A percentile compares a stretch with the other conserved stretches of the same genome.
phyloP scores from a whole-genome alignment of 208 protist genomes.

The Crithidia bombi region DNA sequence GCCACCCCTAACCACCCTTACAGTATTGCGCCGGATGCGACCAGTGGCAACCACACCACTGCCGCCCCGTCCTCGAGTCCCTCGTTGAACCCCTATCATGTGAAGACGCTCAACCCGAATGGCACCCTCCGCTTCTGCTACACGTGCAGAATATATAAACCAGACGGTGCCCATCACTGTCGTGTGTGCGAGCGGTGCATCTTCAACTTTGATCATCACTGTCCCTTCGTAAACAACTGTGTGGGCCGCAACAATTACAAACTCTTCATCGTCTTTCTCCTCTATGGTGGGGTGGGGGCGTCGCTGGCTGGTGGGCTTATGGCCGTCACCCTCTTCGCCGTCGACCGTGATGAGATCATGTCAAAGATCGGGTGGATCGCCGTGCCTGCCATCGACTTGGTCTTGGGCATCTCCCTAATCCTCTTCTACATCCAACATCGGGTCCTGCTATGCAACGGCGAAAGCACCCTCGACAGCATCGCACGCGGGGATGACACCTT shows the following conservation, averaged over 20 bases:
- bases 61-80: not conserved
- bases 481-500: constrained; percentile 10
- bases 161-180: constrained; percentile 87
- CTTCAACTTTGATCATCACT: constrained; percentile 92
- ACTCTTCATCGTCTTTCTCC: constrained; percentile 78
- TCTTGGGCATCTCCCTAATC: constrained; percentile 28
- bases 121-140: constrained; percentile 68
- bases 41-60: not conserved
- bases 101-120: constrained; percentile 37
- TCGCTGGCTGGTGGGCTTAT: constrained; percentile 31
- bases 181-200: constrained; percentile 77
- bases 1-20: not conserved
- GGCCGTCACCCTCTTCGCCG: constrained; percentile 45
- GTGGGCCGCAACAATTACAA: constrained; percentile 90
- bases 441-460: constrained; percentile 34
- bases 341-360: constrained; percentile 31
- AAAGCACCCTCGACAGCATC: constrained; percentile 61
- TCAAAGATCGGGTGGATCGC: constrained; percentile 36
- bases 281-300: constrained; percentile 51
- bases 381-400: constrained; percentile 30
- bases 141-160: constrained; percentile 75
- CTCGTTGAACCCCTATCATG: constrained; percentile 44
- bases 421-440: constrained; percentile 48
- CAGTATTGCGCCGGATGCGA: not conserved
- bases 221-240: constrained; percentile 92